phyloP scores from a whole-genome alignment of 139 green algal species.

The Micromonas pusilla region DNA sequence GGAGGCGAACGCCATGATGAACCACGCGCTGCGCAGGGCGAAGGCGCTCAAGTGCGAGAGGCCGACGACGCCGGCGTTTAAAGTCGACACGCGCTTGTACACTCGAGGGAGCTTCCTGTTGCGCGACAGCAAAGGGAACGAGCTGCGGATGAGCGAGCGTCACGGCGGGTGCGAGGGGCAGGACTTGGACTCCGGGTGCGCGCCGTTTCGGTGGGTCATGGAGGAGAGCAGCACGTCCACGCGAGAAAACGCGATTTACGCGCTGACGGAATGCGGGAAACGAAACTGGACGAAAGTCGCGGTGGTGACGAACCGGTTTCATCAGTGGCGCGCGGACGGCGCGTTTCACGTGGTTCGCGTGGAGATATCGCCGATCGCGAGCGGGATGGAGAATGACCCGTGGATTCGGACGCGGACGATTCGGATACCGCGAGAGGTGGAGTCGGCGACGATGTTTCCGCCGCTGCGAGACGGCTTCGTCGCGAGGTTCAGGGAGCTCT shows the following conservation, averaged over 20 bases:
- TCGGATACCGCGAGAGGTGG: not conserved
- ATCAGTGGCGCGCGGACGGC: constrained; percentile 6
- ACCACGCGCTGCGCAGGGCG: no score
- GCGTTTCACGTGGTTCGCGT: not conserved
- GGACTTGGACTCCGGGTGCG: no score
- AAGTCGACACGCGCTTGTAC: no score
- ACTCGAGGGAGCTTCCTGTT: no score
- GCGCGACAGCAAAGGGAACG: no score
- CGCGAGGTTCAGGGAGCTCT: not conserved
- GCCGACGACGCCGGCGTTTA: no score
- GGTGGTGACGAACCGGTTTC: not conserved
- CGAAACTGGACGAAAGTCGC: not conserved
- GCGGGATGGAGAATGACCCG: not conserved
- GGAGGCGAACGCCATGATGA: no score
- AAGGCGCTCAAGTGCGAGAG: no score
- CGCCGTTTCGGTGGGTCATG: not conserved
- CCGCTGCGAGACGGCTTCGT: no score
- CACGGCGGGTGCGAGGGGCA: no score
- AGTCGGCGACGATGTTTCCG: not conserved
- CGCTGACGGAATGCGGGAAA: not conserved
- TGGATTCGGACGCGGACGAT: not conserved
- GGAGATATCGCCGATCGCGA: not conserved
- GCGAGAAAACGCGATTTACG: not conserved
- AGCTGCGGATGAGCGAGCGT: no score
- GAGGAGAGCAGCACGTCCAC: not conserved